Evolutionary conservation across 2,329 filamentous ascomycete genomes (phyloP).

Genomic region (Geosmithia morbida): DNA sequence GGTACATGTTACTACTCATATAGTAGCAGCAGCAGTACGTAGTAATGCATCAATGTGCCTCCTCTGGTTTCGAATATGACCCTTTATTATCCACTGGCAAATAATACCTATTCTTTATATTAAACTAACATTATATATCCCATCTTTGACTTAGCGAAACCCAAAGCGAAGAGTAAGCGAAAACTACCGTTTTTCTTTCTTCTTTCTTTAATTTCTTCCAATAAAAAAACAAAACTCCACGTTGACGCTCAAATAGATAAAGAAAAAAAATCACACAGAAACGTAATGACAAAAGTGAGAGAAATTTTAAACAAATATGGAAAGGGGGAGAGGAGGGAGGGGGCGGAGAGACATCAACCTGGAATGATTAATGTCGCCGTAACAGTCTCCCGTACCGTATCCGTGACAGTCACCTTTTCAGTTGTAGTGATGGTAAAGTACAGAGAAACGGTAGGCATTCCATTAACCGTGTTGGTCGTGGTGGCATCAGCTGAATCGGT

Average conservation of each 20-base stretch:
- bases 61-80: no score
- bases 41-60: no score
- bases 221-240: background rate
- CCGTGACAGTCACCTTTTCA: slow-evolving; percentile 9
- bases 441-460: slow-evolving; percentile 19
- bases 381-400: slow-evolving; percentile 13
- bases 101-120: no score
- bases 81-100: no score
- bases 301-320: background rate
- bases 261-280: background rate
- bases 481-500: slow-evolving; percentile 5
- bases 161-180: no score
- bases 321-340: background rate
- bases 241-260: background rate
- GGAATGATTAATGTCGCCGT: slow-evolving; percentile 16
- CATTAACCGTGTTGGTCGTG: slow-evolving; percentile 11
- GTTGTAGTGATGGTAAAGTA: slow-evolving; percentile 18
- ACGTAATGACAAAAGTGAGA: background rate
- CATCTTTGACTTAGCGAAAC: no score
- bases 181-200: no score
- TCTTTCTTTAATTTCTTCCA: no score
- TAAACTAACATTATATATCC: no score
- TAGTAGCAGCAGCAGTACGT: no score
- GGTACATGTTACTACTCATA: no score
- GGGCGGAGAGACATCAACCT: background rate